These are phyloP conservation scores for Hypoxylon sp. DNA, from an alignment of 2,329 filamentous ascomycete genomes.

Conservation along the genomic window DNA sequence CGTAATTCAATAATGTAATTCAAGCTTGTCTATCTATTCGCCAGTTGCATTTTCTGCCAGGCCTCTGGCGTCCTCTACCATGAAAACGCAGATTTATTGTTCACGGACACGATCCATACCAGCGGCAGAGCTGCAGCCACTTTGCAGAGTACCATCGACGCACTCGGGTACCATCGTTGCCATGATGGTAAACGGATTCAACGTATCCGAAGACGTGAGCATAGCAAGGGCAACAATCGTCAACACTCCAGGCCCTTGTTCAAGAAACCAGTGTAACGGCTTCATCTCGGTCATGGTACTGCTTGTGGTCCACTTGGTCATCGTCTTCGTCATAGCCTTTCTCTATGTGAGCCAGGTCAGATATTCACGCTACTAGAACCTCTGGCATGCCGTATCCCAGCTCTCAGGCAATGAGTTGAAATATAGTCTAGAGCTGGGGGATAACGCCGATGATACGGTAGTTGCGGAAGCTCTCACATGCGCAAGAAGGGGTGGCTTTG, in stretches of 20 bases:
- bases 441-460: background rate
- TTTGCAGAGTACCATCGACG: background rate
- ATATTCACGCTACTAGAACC: background rate
- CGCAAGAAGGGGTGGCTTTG: background rate
- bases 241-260: background rate
- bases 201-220: background rate
- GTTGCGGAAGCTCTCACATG: background rate
- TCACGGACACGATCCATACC: background rate
- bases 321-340: background rate
- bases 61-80: background rate
- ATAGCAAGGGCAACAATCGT: background rate
- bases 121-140: background rate
- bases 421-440: background rate
- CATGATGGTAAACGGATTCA: background rate
- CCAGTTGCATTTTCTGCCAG: background rate
- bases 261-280: background rate
- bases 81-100: background rate
- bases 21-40: background rate
- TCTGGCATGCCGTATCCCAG: constrained; percentile 7
- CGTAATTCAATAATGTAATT: too few species aligned
- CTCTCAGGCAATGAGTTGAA: background rate
- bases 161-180: background rate
- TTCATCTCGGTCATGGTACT: background rate
- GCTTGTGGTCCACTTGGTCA: background rate
- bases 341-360: background rate